Percentiles rank a stretch among this genome's conserved stretches.
Conservation (phyloP, 1,139 yeast genomes). For the Hanseniaspora uvarum region DNA sequence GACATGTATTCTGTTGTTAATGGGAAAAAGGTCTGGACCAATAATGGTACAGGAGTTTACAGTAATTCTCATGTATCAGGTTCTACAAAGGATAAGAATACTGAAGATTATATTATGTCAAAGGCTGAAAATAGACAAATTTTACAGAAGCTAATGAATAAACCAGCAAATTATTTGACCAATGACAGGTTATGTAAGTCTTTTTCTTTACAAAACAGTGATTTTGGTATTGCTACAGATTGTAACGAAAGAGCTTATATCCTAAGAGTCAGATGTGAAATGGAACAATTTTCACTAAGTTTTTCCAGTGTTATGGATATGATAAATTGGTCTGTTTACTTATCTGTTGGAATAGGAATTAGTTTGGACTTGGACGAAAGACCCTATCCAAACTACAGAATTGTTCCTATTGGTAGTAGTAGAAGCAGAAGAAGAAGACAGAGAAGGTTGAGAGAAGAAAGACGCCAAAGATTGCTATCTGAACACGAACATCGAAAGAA, state of each 20-base stretch:
- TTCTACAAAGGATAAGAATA: slow-evolving; percentile 19
- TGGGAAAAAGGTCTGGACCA: slow-evolving; percentile 8
- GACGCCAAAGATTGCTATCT: slow-evolving; percentile 17
- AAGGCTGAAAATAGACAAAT: slow-evolving; percentile 30
- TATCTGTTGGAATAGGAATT: slow-evolving; percentile 54
- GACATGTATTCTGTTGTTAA: slow-evolving; percentile 3
- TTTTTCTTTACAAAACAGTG: slow-evolving; percentile 61
- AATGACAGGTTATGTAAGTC: slow-evolving; percentile 39
- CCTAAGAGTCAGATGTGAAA: slow-evolving; percentile 52
- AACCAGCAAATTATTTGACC: slow-evolving; percentile 30
- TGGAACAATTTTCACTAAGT: slow-evolving; percentile 54
- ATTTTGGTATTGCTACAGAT: slow-evolving; percentile 59
- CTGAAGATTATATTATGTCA: slow-evolving; percentile 24
- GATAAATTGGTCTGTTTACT: slow-evolving; percentile 54
- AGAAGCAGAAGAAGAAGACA: slow-evolving; percentile 46
- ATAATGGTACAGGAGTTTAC: slow-evolving; percentile 1
- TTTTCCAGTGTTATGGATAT: slow-evolving; percentile 48
- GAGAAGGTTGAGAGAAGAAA: slow-evolving; percentile 24
- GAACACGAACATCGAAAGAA: slow-evolving; percentile 1
- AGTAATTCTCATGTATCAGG: neutral
- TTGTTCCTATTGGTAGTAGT: slow-evolving; percentile 42
- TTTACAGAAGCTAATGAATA: slow-evolving; percentile 25
- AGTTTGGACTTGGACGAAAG: slow-evolving; percentile 51
- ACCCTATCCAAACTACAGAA: slow-evolving; percentile 55
- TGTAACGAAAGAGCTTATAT: slow-evolving; percentile 39